Conservation (phyloP, 495 filamentous ascomycete genomes). For the Penicillium soppii region DNA sequence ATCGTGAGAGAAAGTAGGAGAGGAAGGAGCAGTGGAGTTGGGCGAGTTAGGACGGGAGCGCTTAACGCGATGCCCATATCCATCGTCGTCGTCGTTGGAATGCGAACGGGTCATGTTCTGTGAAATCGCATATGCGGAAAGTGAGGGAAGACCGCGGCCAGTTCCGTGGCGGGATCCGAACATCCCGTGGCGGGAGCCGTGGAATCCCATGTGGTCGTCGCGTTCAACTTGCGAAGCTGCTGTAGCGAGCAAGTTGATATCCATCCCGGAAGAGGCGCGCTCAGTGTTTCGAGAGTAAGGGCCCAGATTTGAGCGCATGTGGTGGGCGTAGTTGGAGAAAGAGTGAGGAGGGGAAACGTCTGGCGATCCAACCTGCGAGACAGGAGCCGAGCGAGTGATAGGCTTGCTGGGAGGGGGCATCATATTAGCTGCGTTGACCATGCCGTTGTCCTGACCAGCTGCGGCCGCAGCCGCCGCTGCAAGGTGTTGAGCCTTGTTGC, state of each 20-base stretch:
- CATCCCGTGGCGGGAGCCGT: conserved; percentile 48
- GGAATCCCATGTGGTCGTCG: conserved; percentile 58
- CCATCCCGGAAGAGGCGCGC: conserved; percentile 56
- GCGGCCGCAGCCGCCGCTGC: conserved; percentile 56
- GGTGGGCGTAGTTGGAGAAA: conserved; percentile 71
- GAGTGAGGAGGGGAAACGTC: conserved; percentile 96
- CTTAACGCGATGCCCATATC: conserved; percentile 75
- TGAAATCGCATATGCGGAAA: conserved; percentile 77
- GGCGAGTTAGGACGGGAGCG: conserved; percentile 90
- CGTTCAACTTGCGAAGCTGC: conserved; percentile 88
- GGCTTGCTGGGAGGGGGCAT: conserved; percentile 77
- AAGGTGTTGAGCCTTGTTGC: conserved; percentile 78
- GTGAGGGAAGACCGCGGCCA: conserved; percentile 66
- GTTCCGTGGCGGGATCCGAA: conserved; percentile 54
- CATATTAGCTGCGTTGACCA: conserved; percentile 51
- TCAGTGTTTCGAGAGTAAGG: conserved; percentile 61
- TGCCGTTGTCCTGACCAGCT: conserved; percentile 48
- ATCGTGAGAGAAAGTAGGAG: conserved; percentile 97
- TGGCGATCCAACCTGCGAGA: conserved; percentile 84
- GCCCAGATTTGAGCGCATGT: conserved; percentile 60
- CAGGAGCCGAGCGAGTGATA: conserved; percentile 81
- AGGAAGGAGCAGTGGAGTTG: conserved; percentile 91
- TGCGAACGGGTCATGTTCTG: conserved; percentile 88
- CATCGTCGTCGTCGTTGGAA: conserved; percentile 81
- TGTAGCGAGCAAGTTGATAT: conserved; percentile 87